Base-by-base conservation (phyloP, 495 filamentous ascomycete genomes). In the Jackrogersella multiformis region DNA sequence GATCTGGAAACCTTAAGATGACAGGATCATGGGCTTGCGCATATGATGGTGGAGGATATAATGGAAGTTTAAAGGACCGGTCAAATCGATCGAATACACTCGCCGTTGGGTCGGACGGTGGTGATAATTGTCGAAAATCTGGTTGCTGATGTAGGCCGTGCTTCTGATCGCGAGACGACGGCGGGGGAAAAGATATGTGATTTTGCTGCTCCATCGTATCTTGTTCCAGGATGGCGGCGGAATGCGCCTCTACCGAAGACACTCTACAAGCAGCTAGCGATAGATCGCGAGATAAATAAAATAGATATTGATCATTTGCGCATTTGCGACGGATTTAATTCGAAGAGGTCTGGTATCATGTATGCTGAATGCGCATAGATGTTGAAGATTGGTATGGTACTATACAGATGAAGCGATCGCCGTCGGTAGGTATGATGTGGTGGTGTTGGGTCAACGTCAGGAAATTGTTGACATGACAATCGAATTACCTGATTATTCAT, bases 1-100 rank as follows among this genome's bases (percentile, higher is more conserved):
- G 59, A 34, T 76, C 71, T 34, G 74, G 58, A 41, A 82, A 81
- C 42, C 73, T 66, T 18, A 78, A 65, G 48, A 70, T 35, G 12
- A 68, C 39, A n/a, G 76, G 70, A 10, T 82, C 80, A 71, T 79
- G 81, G 16, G 74, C 64, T 57, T 79, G 79, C 48, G 70, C 44
- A 61, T 80, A 81, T n/a, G 78, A 75, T 2, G 77, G 78, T 21
- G 77, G 76, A 69, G 68, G 61, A 52, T 75, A 71, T 42, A 60
- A 30, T 16, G 73, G 67, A 64, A 73, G 62, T 48, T 73, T 73
- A 48, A 73, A 69, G 10, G 68, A 39, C 28, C 64, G 70, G 56
- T 73, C 70, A 8, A 71, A 35, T 44, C 60, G 61, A 44, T 66
- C 68, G 30, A 71, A 70, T 13, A 56, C 58, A 16, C 35, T 24